Conservation (phyloP, 2,329 filamentous ascomycete species). For the Pyricularia pennisetigena region DNA sequence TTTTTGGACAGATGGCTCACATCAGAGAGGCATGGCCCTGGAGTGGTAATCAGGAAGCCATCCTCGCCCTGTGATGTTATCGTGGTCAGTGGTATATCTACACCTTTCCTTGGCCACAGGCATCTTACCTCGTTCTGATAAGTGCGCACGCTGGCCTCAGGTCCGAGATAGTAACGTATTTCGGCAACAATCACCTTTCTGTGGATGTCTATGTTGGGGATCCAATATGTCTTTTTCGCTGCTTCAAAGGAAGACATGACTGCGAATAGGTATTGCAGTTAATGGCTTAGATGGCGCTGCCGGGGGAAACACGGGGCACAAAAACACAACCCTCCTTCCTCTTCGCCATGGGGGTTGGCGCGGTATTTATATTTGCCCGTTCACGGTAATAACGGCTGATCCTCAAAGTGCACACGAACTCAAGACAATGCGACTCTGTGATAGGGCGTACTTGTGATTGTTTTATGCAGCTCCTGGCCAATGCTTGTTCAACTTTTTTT, state of each 20-base stretch:
- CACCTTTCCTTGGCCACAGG: constrained; percentile 2
- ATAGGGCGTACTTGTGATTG: neutral
- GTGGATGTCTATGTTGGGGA: constrained; percentile 48
- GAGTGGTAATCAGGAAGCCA: constrained; percentile 49
- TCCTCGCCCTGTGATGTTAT: constrained; percentile 40
- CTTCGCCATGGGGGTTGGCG: neutral
- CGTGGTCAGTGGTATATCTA: constrained; percentile 5
- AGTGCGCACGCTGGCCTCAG: constrained; percentile 45
- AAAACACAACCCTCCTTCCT: neutral
- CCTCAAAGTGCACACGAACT: neutral
- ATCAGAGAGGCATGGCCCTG: constrained; percentile 48
- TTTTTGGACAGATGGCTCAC: constrained; percentile 27
- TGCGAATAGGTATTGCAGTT: neutral
- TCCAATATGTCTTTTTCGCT: constrained; percentile 49
- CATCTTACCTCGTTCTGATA: constrained; percentile 42
- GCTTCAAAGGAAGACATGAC: constrained; percentile 23
- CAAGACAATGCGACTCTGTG: neutral
- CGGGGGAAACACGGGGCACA: neutral
- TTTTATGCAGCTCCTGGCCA: neutral
- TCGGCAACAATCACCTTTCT: constrained; percentile 50
- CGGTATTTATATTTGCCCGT: neutral
- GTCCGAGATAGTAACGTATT: constrained; percentile 48
- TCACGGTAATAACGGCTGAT: neutral
- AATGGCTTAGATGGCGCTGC: neutral
- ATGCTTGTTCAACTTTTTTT: neutral